Conservation (phyloP, 306 rosid genomes). For the Gynostemma pentaphyllum region DNA sequence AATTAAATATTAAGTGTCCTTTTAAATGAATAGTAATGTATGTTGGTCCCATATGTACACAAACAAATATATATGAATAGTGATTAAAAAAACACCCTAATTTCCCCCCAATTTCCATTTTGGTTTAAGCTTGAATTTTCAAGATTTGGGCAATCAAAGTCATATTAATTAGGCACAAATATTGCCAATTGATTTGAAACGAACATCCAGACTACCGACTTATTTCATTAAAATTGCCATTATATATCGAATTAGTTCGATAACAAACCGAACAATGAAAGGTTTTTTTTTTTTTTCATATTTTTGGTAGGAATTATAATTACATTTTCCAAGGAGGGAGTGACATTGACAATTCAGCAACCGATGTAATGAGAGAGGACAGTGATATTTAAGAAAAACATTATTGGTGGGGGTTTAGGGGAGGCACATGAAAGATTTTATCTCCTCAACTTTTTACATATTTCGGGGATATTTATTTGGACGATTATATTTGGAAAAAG, state of each 20-base stretch:
- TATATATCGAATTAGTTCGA: too few species aligned
- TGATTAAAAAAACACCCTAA: neutral
- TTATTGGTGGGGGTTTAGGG: conserved; percentile 4
- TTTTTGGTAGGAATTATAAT: neutral
- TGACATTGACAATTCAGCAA: conserved; percentile 3
- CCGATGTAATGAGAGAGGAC: conserved; percentile 1
- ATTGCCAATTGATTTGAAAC: neutral
- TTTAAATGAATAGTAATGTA: neutral
- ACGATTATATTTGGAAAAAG: too few species aligned
- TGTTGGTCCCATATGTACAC: neutral
- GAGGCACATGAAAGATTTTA: conserved; percentile 1
- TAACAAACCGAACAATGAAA: too few species aligned
- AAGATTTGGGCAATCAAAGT: neutral
- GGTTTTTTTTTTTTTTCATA: neutral
- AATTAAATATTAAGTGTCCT: neutral
- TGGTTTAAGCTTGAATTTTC: neutral
- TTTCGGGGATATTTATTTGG: too few species aligned
- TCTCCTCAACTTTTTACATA: too few species aligned
- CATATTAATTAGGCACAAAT: neutral
- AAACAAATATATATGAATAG: neutral
- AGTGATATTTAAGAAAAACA: neutral
- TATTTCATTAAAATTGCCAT: neutral
- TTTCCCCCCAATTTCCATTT: neutral
- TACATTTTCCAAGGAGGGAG: neutral
- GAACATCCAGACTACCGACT: neutral